Percentiles rank a stretch among this genome's conserved stretches.
Evolutionary conservation across 352 stramenopile species (phyloP).

Genomic region (Lagenidium giganteum): DNA sequence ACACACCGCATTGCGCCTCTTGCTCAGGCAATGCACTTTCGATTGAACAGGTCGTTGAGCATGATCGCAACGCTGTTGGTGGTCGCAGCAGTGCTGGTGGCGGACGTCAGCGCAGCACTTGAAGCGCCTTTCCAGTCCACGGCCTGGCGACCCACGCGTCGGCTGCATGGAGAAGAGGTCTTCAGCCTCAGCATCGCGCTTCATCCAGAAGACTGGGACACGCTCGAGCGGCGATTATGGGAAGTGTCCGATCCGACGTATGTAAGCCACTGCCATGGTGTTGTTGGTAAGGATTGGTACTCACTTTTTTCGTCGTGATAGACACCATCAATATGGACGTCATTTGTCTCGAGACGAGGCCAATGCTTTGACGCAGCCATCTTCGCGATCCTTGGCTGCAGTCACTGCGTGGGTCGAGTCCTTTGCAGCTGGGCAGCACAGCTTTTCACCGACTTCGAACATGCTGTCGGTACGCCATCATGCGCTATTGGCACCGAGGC

Average conservation of each 20-base stretch:
- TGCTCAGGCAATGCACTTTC: too few relatives aligned
- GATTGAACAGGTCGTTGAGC: too few relatives aligned
- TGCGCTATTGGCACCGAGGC: too few relatives aligned
- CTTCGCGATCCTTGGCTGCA: conserved; percentile 28
- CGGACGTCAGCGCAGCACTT: too few relatives aligned
- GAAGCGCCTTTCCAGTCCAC: too few relatives aligned
- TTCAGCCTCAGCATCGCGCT: conserved; percentile 49
- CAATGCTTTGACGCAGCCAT: conserved; percentile 29
- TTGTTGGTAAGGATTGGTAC: neutral
- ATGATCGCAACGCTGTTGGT: too few relatives aligned
- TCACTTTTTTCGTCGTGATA: conserved; percentile 7
- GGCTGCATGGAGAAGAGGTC: too few relatives aligned
- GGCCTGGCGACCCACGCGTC: too few relatives aligned
- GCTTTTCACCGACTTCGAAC: conserved; percentile 38
- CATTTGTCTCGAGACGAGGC: conserved; percentile 28
- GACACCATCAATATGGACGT: conserved; percentile 31
- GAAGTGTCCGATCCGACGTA: conserved; percentile 37
- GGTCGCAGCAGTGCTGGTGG: too few relatives aligned
- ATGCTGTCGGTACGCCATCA: conserved; percentile 17
- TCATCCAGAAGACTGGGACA: conserved; percentile 27
- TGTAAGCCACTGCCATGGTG: conserved; percentile 7
- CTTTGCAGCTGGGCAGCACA: neutral
- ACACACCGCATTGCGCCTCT: too few relatives aligned
- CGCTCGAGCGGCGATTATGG: conserved; percentile 37
- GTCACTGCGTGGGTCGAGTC: conserved; percentile 33